These are phyloP conservation scores for Bombardia bombarda DNA, from an alignment of 495 filamentous ascomycete genomes.

Conservation along the genomic window DNA sequence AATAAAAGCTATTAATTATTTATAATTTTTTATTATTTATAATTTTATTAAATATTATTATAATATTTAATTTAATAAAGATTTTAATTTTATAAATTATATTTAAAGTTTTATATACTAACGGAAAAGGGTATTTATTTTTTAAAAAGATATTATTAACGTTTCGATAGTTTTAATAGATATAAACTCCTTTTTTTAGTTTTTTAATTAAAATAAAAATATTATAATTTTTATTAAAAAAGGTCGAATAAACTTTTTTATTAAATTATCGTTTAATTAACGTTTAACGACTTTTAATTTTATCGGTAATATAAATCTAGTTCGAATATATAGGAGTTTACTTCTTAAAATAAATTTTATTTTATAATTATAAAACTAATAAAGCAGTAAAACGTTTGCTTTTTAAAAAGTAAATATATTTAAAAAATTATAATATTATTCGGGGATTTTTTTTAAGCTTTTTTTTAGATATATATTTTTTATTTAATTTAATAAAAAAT, in stretches of 20 bases:
- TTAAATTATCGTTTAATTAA: neutral
- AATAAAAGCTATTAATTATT: neutral
- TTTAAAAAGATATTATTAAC: neutral
- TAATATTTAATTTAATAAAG: neutral
- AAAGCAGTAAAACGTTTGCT: neutral
- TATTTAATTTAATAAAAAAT: neutral
- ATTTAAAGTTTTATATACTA: neutral
- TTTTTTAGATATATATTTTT: neutral
- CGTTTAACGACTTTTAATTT: too few species aligned
- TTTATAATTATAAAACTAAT: neutral
- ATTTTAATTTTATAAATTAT: neutral
- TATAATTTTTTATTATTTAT: neutral
- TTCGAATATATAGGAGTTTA: neutral
- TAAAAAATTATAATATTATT: neutral
- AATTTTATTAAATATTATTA: neutral
- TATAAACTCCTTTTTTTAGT: too few species aligned
- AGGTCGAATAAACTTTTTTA: neutral
- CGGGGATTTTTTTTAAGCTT: neutral
- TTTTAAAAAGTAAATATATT: neutral
- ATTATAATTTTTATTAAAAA: neutral
- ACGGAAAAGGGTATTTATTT: neutral
- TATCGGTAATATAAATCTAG: too few species aligned
- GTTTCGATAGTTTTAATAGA: too few species aligned
- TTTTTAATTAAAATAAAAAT: neutral
- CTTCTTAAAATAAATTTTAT: neutral